Evolutionary conservation across 345 rosid species (phyloP).

Genomic region (Psidium friedrichsthalianum): DNA sequence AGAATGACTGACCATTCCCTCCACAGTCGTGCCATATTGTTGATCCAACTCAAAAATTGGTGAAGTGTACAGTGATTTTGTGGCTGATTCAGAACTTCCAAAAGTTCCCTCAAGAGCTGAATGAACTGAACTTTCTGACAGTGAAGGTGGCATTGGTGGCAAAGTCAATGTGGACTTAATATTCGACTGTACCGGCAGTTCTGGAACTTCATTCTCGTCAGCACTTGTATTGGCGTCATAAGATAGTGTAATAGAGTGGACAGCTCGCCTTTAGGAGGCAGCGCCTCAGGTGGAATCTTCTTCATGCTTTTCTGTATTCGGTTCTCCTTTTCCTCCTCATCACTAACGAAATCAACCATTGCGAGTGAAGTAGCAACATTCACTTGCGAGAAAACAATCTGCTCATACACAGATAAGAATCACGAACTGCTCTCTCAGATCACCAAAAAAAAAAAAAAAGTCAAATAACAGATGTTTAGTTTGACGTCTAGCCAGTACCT

Average conservation of each 20-base stretch:
- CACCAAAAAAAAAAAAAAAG: accelerated
- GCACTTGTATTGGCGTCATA: constrained; percentile 15
- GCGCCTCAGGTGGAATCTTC: constrained; percentile 21
- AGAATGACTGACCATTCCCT: not conserved
- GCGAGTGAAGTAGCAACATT: constrained; percentile 58
- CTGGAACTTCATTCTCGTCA: constrained; percentile 24
- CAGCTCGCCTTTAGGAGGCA: constrained; percentile 41
- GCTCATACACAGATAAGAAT: not conserved
- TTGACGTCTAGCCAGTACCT: constrained; percentile 36
- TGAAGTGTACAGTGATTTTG: not conserved
- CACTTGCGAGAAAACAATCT: constrained; percentile 89
- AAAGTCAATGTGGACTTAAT: not conserved
- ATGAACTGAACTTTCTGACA: not conserved
- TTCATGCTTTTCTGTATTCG: not conserved
- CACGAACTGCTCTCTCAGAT: not conserved
- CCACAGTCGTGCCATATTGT: not conserved
- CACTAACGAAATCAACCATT: constrained; percentile 36
- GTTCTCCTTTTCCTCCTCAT: constrained; percentile 30
- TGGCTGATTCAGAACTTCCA: not conserved
- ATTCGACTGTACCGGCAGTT: constrained; percentile 13
- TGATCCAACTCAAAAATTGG: not conserved
- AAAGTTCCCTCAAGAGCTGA: not conserved
- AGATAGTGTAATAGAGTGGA: constrained; percentile 2
- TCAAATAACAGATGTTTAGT: not conserved
- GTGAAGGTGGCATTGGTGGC: not conserved